Base-by-base conservation (phyloP, 345 rosid genomes). In the Raphanus sativus region DNA sequence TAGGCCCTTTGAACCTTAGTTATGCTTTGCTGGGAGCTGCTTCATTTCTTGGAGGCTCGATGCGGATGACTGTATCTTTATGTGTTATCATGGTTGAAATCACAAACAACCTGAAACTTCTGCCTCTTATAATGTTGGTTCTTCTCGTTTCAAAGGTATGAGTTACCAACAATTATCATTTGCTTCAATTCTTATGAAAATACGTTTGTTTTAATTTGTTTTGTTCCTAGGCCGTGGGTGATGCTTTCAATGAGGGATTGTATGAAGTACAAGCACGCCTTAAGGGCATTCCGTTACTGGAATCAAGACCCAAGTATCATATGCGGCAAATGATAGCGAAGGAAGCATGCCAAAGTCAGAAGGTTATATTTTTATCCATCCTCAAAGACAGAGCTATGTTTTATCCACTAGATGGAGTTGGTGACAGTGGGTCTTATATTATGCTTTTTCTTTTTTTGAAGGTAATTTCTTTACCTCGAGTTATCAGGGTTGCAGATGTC, bases 1-100 rank as follows among this genome's bases (percentile, higher is more conserved):
- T 69, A 68, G 64, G 28, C 67, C 0, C 59, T 56, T 64, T 74
- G 62, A 69, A 73, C 71, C 77, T 25, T 82, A 95, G 99, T 29
- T 95, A 95, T 85, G 99, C 99, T 73, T 77, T 95, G 73, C 85
- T 92, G 61, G 99, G 99, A 77, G 99, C 97, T 80, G 99, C 99
- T 87, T 91, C 98, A 45, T 92, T 95, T 85, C 98, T 95, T 70
- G 98, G 98, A 33, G 99, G 99, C 77, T 95, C 98, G 64, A 94
- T 92, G 98, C 86, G 99, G 75, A 92, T 95, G 94, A 95, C 99
- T 17, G 99, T 95, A 65, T 88, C 99, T 26, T 86, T 95, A 28
- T 95, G 99, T 83, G 99, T 92, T 64, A 92, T 95, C 56, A 92
- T 92, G 98, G 96, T 95, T 77, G 99, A 95, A 88, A 92, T 95